These are phyloP conservation scores for Fusarium xylarioides DNA, from an alignment of 2,329 filamentous ascomycete genomes.

Conservation along the genomic window DNA sequence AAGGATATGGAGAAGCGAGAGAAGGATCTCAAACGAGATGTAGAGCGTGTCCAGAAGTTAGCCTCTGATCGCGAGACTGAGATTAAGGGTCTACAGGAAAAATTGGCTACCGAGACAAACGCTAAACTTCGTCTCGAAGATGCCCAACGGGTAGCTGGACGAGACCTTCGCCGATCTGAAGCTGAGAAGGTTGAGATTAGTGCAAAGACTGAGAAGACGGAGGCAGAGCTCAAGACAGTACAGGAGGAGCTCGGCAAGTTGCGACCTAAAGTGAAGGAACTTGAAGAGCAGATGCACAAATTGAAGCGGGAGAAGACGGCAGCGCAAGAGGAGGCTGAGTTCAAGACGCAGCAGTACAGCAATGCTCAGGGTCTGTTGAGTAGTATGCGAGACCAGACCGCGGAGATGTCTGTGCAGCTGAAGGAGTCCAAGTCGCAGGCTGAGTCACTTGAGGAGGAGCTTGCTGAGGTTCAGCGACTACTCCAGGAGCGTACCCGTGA, in stretches of 20 bases:
- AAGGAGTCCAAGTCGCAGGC: slow-evolving; percentile 86
- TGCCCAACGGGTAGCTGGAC: slow-evolving; percentile 75
- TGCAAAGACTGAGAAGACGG: slow-evolving; percentile 75
- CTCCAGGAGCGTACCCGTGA: slow-evolving; percentile 89
- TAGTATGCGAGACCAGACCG: slow-evolving; percentile 92
- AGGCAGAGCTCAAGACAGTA: slow-evolving; percentile 73
- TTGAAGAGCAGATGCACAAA: slow-evolving; percentile 78
- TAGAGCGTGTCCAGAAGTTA: slow-evolving; percentile 74
- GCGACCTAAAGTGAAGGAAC: slow-evolving; percentile 66
- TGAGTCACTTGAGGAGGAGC: slow-evolving; percentile 90
- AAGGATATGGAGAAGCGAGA: slow-evolving; percentile 82
- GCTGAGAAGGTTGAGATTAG: slow-evolving; percentile 80
- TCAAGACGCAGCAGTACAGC: slow-evolving; percentile 85
- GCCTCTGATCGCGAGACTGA: slow-evolving; percentile 79
- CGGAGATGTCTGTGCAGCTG: slow-evolving; percentile 88
- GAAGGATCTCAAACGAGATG: slow-evolving; percentile 80
- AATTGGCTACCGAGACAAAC: slow-evolving; percentile 77
- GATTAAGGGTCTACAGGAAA: slow-evolving; percentile 80
- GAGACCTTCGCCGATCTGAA: slow-evolving; percentile 81
- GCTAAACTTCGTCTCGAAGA: slow-evolving; percentile 81
- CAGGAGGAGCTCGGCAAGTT: slow-evolving; percentile 78
- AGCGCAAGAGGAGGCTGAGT: slow-evolving; percentile 80
- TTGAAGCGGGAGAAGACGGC: slow-evolving; percentile 73
- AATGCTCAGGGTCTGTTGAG: slow-evolving; percentile 86
- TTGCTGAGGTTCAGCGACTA: slow-evolving; percentile 86